Percentiles rank a stretch among this genome's conserved stretches.
These are phyloP conservation scores for Exophiala bonariae DNA, from an alignment of 2,329 filamentous ascomycete genomes.

Conservation along the genomic window DNA sequence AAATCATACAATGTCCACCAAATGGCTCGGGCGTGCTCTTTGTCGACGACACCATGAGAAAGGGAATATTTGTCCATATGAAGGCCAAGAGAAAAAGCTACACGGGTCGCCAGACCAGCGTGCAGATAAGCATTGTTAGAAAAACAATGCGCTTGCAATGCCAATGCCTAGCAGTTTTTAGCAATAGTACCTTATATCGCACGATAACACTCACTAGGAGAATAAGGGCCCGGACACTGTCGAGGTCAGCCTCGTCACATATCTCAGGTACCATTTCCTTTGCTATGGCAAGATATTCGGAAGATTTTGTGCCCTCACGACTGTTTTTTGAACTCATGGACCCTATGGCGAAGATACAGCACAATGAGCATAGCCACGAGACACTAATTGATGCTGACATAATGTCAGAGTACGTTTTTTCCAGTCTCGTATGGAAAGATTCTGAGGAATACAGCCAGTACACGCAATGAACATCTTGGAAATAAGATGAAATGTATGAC, in stretches of 20 bases:
- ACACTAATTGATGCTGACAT: not conserved
- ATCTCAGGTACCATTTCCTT: not conserved
- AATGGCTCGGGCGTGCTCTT: constrained; percentile 37
- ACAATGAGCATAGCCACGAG: constrained; percentile 1
- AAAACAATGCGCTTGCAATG: constrained; percentile 1
- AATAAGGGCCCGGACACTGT: constrained; percentile 3
- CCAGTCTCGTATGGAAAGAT: not conserved
- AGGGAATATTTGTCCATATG: constrained; percentile 4
- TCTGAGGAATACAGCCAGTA: constrained; percentile 4
- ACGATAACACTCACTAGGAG: not conserved
- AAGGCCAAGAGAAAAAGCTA: constrained; percentile 1
- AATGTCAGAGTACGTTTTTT: constrained; percentile 1
- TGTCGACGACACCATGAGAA: constrained; percentile 32
- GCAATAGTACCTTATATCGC: not conserved
- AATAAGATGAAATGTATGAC: not conserved
- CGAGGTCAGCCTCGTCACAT: constrained; percentile 4
- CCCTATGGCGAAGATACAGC: constrained; percentile 1
- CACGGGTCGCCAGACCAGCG: not conserved
- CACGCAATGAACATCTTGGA: not conserved
- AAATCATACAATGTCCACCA: constrained; percentile 43
- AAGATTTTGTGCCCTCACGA: not conserved
- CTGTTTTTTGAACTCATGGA: not conserved
- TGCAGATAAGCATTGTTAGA: constrained; percentile 1
- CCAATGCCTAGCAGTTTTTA: not conserved
- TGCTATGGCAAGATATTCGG: not conserved